Conservation (phyloP, 352 stramenopile genomes). For the Phytopythium delawarense region DNA sequence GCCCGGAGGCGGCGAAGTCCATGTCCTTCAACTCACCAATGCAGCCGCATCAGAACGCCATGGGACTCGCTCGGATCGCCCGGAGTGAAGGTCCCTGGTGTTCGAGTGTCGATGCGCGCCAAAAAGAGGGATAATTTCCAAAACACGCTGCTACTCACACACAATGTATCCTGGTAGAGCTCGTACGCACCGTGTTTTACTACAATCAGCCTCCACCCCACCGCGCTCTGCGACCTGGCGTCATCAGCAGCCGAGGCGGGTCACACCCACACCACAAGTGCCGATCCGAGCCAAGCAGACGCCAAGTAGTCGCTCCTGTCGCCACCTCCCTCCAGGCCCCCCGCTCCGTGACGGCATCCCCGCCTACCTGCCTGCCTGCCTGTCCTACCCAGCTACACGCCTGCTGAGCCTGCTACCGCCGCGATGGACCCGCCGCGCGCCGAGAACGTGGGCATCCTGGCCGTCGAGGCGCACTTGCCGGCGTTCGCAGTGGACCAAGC, state of each 20-base stretch:
- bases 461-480: conserved; percentile 96
- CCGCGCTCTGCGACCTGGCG: background rate
- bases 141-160: background rate
- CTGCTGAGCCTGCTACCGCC: background rate
- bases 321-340: no score
- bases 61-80: background rate
- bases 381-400: background rate
- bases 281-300: background rate
- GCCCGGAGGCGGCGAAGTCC: no score
- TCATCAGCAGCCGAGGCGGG: background rate
- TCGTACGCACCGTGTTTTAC: background rate
- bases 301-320: background rate
- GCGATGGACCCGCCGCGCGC: conserved; percentile 29
- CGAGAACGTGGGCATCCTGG: conserved; percentile 94
- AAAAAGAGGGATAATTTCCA: background rate
- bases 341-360: no score
- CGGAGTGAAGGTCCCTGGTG: background rate
- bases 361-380: no score
- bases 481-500: conserved; percentile 91
- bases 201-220: background rate
- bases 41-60: no score
- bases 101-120: background rate
- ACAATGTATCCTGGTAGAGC: background rate
- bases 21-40: no score
- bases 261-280: background rate